These are phyloP conservation scores for Fraxinus floribunda DNA, from an alignment of 305 asterid species.

Conservation along the genomic window DNA sequence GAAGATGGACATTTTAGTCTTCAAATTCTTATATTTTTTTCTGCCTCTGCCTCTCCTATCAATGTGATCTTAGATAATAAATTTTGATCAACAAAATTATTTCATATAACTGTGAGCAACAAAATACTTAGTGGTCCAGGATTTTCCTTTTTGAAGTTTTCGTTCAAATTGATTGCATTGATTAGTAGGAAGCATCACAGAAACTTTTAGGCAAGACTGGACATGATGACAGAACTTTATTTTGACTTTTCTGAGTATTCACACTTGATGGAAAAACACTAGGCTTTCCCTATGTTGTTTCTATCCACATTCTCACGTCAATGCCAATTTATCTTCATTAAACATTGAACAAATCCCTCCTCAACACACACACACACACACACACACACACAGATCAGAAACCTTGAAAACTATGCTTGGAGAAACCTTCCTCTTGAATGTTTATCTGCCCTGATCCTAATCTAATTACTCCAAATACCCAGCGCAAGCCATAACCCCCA, in stretches of 20 bases:
- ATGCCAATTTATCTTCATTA: neutral
- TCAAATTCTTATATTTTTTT: neutral
- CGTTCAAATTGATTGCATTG: neutral
- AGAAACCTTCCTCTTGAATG: neutral
- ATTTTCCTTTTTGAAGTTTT: neutral
- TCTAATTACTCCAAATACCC: constrained; percentile 1
- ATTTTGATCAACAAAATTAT: neutral
- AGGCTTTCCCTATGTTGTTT: neutral
- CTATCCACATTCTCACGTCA: neutral
- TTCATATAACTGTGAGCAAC: neutral
- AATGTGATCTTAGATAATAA: neutral
- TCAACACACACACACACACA: neutral
- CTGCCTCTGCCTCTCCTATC: neutral
- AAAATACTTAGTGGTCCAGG: neutral
- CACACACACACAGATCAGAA: neutral
- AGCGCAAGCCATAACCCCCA: neutral
- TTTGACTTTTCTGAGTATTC: neutral
- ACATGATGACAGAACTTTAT: neutral
- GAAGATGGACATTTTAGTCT: neutral
- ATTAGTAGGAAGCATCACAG: neutral
- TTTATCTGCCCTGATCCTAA: neutral
- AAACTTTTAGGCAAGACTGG: neutral
- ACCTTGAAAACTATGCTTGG: constrained; percentile 3
- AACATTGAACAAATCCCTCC: neutral
- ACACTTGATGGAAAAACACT: neutral